Evolutionary conservation across 2,329 filamentous ascomycete genomes (phyloP), one percentile per base, ranked within the genome.

Genomic region (Penicillium fuscoglaucum): DNA sequence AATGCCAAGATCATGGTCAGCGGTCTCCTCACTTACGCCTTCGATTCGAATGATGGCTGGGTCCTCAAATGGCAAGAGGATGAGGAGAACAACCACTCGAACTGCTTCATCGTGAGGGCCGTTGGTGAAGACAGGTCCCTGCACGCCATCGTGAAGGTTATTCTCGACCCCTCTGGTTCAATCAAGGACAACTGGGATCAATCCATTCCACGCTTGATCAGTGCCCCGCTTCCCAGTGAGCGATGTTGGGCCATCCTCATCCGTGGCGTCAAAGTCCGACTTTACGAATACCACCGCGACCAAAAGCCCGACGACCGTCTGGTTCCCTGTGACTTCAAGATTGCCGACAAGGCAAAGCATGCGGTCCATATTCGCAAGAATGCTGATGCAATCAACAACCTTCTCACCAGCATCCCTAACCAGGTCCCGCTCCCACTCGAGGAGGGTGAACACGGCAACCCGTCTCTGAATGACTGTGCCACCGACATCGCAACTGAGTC

Each of bases 161-260:
- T 54, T 13, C 21, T 29, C 28, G 37, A 52, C 31, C 8, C 12
- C 3, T 8, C 13, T 13, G 43, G n/a, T 7, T 6, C 28, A 12
- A 33, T 47, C 35, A 6, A 15, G 3, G 10, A 40, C 7, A 13
- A 17, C 13, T 57, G 49, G 55, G 50, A 57, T 19, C 19, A 21
- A 10, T 12, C 17, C 0, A n/a, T 54, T 5, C 7, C 47, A 7
- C 28, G 19, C 6, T 26, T 57, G 13, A 9, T 31, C 13, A 15
- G 13, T 24, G 54, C 54, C 15, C 54, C 54, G 7, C 26, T 52
- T 6, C 19, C 40, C 1, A 12, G 19, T 17, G 41, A 48, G 7
- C 49, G 55, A 17, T 57, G 55, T 43, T 57, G 55, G 55, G 55
- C 33, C 6, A 19, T 57, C 3, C 26, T 57, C 10, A 13, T 57